phyloP scores from a whole-genome alignment of 1,139 yeast genomes.

The Candida sp. region DNA sequence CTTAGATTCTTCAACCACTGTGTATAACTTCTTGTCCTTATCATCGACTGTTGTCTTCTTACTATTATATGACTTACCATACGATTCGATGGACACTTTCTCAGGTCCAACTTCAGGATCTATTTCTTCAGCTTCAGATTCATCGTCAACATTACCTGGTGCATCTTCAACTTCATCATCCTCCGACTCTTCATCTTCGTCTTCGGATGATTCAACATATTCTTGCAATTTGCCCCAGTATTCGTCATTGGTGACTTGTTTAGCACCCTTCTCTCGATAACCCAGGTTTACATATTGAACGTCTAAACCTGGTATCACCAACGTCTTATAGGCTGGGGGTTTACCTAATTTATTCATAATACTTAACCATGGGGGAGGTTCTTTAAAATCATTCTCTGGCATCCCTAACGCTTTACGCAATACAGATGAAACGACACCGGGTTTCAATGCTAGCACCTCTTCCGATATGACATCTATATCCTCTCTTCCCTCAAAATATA shows the following conservation, averaged over 20 bases:
- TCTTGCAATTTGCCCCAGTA: conserved; percentile 43
- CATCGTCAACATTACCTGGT: conserved; percentile 15
- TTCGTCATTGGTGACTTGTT: conserved; percentile 18
- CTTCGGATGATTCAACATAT: conserved; percentile 32
- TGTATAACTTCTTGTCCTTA: conserved; percentile 19
- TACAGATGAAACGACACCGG: conserved; percentile 64
- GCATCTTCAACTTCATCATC: conserved; percentile 17
- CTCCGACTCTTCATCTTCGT: conserved; percentile 25
- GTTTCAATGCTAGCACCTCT: conserved; percentile 43
- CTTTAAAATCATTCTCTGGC: conserved; percentile 42
- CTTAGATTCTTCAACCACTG: conserved; percentile 24
- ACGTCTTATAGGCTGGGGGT: conserved; percentile 78
- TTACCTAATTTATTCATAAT: conserved; percentile 73
- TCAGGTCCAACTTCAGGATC: conserved; percentile 6
- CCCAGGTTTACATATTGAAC: conserved; percentile 36
- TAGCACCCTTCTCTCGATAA: conserved; percentile 18
- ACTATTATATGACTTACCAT: neutral
- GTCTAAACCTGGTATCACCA: conserved; percentile 58
- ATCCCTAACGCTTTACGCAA: conserved; percentile 71
- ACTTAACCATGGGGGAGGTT: conserved; percentile 80
- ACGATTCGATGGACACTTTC: conserved; percentile 1
- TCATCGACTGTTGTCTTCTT: conserved; percentile 1
- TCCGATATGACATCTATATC: conserved; percentile 40
- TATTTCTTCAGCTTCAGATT: conserved; percentile 8
- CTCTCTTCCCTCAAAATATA: conserved; percentile 79